Percentiles rank a stretch among this genome's conserved stretches.
phyloP scores from a whole-genome alignment of 1,284 basidiomycete genomes.

The Ustilago esculenta region DNA sequence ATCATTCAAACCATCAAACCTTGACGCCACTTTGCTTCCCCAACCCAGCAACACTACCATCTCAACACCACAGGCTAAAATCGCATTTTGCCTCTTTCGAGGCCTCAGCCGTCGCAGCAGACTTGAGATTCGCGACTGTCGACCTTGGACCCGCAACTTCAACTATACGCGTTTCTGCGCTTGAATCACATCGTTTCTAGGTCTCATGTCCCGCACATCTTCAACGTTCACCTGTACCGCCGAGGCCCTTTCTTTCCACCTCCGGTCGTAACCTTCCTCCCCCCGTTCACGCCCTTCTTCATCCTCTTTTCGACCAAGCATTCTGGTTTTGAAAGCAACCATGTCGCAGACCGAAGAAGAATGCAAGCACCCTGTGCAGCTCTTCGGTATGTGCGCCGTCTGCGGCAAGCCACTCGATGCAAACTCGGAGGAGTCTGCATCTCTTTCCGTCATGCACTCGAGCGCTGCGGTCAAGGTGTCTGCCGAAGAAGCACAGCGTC shows the following conservation, averaged over 20 bases:
- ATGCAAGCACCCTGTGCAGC: slow-evolving; percentile 91
- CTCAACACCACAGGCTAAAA: not conserved
- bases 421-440: slow-evolving; percentile 29
- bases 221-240: not conserved
- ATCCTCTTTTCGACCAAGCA: not conserved
- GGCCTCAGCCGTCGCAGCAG: too few species aligned
- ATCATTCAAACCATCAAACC: not conserved
- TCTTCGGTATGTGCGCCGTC: slow-evolving; percentile 88
- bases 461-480: slow-evolving; percentile 61
- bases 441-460: slow-evolving; percentile 61
- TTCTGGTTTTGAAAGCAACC: not conserved
- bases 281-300: not conserved
- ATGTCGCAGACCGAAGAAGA: slow-evolving; percentile 22
- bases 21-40: not conserved
- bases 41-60: not conserved
- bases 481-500: slow-evolving; percentile 78
- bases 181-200: not conserved
- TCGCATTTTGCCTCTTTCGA: too few species aligned
- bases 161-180: not conserved
- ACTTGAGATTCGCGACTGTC: not conserved
- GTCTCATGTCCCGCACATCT: slow-evolving; percentile 20
- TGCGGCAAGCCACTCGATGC: slow-evolving; percentile 93
- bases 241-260: slow-evolving; percentile 3
- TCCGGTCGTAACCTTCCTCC: slow-evolving; percentile 19
- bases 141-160: not conserved